A percentile compares a stretch with the other conserved stretches of the same genome.
Conservation (phyloP, 768 basidiomycete genomes). For the Psilocybe cyanescens region DNA sequence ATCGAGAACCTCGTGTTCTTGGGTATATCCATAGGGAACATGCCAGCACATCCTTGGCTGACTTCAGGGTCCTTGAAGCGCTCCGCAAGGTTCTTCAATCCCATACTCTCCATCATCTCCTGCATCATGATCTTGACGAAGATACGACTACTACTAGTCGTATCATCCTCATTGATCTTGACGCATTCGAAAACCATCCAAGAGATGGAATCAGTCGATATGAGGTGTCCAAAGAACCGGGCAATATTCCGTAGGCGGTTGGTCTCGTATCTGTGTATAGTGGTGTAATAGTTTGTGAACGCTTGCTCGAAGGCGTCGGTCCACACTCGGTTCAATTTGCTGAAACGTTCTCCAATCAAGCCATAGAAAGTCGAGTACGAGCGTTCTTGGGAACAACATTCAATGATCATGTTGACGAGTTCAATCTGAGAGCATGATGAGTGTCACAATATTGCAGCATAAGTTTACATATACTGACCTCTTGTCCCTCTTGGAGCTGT, state of each 20-base stretch:
- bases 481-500: conserved; percentile 88
- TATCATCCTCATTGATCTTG: conserved; percentile 97
- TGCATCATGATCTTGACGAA: conserved; percentile 97
- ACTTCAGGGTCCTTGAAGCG: conserved; percentile 90
- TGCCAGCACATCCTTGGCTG: conserved; percentile 67
- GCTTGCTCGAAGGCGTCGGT: conserved; percentile 87
- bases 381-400: conserved; percentile 99
- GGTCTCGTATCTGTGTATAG: conserved; percentile 98
- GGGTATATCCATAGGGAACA: conserved; percentile 97
- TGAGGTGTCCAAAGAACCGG: conserved; percentile 92
- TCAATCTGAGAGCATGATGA: conserved; percentile 64
- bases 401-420: conserved; percentile 97
- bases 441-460: neutral
- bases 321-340: conserved; percentile 96
- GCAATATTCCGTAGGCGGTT: conserved; percentile 97
- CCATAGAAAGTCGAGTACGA: conserved; percentile 99
- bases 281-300: conserved; percentile 89
- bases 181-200: conserved; percentile 87
- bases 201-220: conserved; percentile 85
- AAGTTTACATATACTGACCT: conserved; percentile 55
- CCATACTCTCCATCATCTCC: conserved; percentile 95
- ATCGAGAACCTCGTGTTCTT: conserved; percentile 96
- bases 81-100: conserved; percentile 83
- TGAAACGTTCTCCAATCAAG: conserved; percentile 93
- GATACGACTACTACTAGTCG: conserved; percentile 94